Base-by-base conservation (phyloP, 805 yeast species). In the Saccharomyces jurei region DNA sequence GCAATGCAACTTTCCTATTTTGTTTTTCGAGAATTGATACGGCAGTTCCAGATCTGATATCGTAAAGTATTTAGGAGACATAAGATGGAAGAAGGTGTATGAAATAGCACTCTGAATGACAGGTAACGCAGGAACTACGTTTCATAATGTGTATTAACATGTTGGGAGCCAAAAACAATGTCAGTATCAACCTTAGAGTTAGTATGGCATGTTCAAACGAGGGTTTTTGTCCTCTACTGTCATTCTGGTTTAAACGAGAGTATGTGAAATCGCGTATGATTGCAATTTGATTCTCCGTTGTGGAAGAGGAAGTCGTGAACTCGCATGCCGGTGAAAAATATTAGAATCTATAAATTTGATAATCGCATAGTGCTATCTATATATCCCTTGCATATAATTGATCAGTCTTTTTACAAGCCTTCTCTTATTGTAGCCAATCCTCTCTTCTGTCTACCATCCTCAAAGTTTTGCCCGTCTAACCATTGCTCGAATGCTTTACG, bases 401-500 rank as follows among this genome's bases (percentile, higher is more conserved):
- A 32, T 32, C 41, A 32, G 41, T 32, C 14, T 13, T 3, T 32
- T 13, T 3, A n/a, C 41, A 32, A 32, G 17, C 8, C 14, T 32
- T 32, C 41, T 32, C 41, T 32, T 32, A 32, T 32, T 32, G 41
- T 13, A 4, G 41, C 41, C 14, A 32, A 4, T 32, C 41, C 41
- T 32, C 41, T 32, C 41, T 32, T 32, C 21, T 32, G 41, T n/a
- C 21, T 32, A 14, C 41, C 41, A 32, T 32, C 14, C 14, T 32
- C 41, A 32, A 32, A 32, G 14, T 32, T 32, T 14, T 6, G 4
- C 41, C 13, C 29, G 6, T 30, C n/a, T 14, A 71, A 56, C 70
- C 71, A 71, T 27, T 29, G 25, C 27, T 60, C 60, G 36, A 67
- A 61, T 11, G 66, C 65, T 29, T 44, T 30, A 50, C 60, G 59